Base-by-base conservation (phyloP, 768 basidiomycete species). In the Mycena galopus region DNA sequence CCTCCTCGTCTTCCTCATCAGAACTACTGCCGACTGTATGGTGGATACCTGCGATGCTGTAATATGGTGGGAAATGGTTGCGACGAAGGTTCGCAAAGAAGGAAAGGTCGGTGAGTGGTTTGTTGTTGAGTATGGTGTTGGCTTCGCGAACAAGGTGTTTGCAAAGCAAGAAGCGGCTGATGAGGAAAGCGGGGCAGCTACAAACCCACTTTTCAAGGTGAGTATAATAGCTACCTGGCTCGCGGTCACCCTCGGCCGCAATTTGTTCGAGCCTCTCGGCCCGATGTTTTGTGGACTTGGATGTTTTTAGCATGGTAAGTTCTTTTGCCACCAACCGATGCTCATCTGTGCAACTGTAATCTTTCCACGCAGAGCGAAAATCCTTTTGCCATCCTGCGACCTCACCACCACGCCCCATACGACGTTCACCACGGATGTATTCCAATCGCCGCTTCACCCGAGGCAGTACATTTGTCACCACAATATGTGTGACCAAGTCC, bases 341-440 rank as follows among this genome's bases (percentile, higher is more conserved):
- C 39, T 77, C 78, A 47, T 78, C 76, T 25, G 66, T 47, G 23
- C 65, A 53, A 39, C 63, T 50, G 65, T 73, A 60, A 11, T 77
- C 71, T 4, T 67, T 5, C 77, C 78, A 79, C 16, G 71, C 71
- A 3, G 50, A 32, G n/a, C 57, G 30, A 37, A 76, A 69, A 30
- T 75, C 76, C 9, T 35, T 59, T 57, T 79, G 76, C 78, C 78
- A 79, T 3, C 57, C 61, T 3, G 72, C 69, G 0, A 78, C 47
- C 6, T 51, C 72, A 32, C 64, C 44, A 14, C 69, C 35, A 3
- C 77, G 63, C 2, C 77, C 78, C 16, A 74, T 6, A 1, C 70
- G 72, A 33, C 74, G 68, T 27, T 32, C 47, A 3, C 74, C 78
- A 11, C 39, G 72, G 16, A 80, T 51, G 51, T 71, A 73, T 2